These are phyloP conservation scores for Panicum virgatum DNA, from an alignment of 202 grass and related monocot species.

Conservation along the genomic window DNA sequence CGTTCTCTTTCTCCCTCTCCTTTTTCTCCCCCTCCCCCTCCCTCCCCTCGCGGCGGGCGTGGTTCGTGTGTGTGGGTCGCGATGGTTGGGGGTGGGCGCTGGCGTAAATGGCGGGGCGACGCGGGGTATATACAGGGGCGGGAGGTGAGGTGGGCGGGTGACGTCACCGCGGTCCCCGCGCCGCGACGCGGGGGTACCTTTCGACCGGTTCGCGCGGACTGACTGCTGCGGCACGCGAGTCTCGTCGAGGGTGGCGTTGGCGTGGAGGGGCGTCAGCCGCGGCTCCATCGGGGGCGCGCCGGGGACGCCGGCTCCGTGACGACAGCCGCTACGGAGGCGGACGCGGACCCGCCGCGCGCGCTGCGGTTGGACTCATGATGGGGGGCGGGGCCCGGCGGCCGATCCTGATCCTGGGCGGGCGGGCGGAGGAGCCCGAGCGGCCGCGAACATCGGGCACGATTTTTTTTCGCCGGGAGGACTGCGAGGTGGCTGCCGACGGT, in stretches of 20 bases:
- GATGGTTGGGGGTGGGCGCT: conserved; percentile 2
- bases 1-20: background rate
- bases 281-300: no score
- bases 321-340: conserved; percentile 30
- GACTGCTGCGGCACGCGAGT: conserved; percentile 32
- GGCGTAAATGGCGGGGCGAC: conserved; percentile 28
- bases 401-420: background rate
- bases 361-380: conserved; percentile 32
- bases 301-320: conserved; percentile 39
- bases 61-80: conserved; percentile 33
- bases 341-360: conserved; percentile 19
- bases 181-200: conserved; percentile 33
- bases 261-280: conserved; percentile 47
- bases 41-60: background rate
- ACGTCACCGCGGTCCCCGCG: conserved; percentile 4
- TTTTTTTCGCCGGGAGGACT: no score
- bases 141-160: conserved; percentile 45
- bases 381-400: background rate
- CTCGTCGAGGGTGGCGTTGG: background rate
- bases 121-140: conserved; percentile 36
- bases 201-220: conserved; percentile 27
- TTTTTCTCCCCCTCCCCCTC: accelerated
- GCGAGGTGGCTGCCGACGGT: no score
- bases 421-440: no score
- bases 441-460: no score